These are phyloP conservation scores for Leccinum imitatum DNA, from an alignment of 768 basidiomycete species.

Conservation along the genomic window DNA sequence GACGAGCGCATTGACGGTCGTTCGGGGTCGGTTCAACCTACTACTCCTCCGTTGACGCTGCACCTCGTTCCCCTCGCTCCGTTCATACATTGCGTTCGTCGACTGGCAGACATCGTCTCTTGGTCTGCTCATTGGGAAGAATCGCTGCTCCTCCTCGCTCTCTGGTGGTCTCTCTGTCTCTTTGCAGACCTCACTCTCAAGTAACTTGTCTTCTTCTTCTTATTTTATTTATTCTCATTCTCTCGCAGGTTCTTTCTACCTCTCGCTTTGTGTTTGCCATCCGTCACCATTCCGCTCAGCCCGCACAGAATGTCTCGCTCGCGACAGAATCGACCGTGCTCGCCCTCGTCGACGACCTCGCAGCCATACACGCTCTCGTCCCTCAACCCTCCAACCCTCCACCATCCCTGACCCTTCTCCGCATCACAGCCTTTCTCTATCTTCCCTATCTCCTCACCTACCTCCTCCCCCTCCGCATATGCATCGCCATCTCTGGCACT, in stretches of 20 bases:
- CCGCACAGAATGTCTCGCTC: constrained; percentile 20
- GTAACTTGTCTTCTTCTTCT: constrained; percentile 16
- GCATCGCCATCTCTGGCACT: constrained; percentile 60
- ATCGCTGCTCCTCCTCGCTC: constrained; percentile 62
- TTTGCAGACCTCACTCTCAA: constrained; percentile 50
- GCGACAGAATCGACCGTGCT: constrained; percentile 59
- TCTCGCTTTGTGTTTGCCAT: constrained; percentile 40
- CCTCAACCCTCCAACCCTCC: constrained; percentile 39
- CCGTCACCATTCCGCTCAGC: constrained; percentile 21
- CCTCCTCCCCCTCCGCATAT: constrained; percentile 59
- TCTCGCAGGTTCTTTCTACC: constrained; percentile 59
- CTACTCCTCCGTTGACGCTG: constrained; percentile 52
- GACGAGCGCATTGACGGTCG: constrained; percentile 31
- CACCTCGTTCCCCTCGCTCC: constrained; percentile 65
- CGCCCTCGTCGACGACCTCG: constrained; percentile 60
- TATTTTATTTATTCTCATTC: not conserved
- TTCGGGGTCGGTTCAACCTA: too few species aligned
- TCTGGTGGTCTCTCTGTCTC: constrained; percentile 80
- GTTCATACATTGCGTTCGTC: constrained; percentile 44
- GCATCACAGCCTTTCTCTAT: constrained; percentile 55
- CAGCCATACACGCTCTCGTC: constrained; percentile 58
- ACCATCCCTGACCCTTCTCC: constrained; percentile 42
- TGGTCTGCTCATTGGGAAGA: constrained; percentile 63
- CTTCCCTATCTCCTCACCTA: constrained; percentile 68
- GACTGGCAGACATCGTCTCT: constrained; percentile 46